phyloP scores from a whole-genome alignment of 2,329 filamentous ascomycete species.

The Fusarium agapanthi region DNA sequence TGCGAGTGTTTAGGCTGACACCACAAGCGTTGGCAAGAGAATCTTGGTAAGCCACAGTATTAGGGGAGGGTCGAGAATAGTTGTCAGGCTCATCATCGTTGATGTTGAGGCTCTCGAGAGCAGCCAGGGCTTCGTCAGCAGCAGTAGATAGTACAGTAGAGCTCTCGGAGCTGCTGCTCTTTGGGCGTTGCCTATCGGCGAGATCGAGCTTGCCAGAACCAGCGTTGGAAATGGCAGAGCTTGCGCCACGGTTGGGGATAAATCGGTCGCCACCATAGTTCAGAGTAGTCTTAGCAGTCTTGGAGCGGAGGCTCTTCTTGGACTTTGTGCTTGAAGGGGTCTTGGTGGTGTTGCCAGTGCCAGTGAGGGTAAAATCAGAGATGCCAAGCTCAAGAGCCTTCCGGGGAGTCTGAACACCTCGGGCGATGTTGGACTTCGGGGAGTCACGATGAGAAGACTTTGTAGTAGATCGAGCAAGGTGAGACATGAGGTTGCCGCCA shows the following conservation, averaged over 20 bases:
- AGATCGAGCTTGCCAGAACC: conserved; percentile 84
- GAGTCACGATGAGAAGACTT: conserved; percentile 81
- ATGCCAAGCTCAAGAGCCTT: conserved; percentile 87
- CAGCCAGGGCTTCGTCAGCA: conserved; percentile 80
- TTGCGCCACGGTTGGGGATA: conserved; percentile 91
- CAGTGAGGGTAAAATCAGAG: conserved; percentile 90
- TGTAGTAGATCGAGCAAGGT: conserved; percentile 75
- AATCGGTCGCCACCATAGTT: conserved; percentile 89
- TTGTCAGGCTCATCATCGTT: conserved; percentile 73
- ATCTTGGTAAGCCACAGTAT: conserved; percentile 90
- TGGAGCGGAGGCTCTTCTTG: conserved; percentile 64
- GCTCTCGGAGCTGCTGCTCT: conserved; percentile 74
- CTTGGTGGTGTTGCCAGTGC: conserved; percentile 73
- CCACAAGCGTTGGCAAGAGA: conserved; percentile 91
- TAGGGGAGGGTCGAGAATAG: conserved; percentile 83
- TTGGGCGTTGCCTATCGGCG: conserved; percentile 75
- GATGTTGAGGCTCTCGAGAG: conserved; percentile 81
- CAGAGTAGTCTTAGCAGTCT: conserved; percentile 79
- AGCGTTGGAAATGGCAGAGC: conserved; percentile 84
- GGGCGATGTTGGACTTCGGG: conserved; percentile 95
- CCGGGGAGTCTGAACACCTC: conserved; percentile 77
- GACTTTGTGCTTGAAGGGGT: conserved; percentile 67
- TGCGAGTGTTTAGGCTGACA: conserved; percentile 91
- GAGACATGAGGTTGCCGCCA: conserved; percentile 79
- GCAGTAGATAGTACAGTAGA: conserved; percentile 81